Conservation (phyloP, 2,329 filamentous ascomycete genomes). For the Phaeophleospora eucalypticola region DNA sequence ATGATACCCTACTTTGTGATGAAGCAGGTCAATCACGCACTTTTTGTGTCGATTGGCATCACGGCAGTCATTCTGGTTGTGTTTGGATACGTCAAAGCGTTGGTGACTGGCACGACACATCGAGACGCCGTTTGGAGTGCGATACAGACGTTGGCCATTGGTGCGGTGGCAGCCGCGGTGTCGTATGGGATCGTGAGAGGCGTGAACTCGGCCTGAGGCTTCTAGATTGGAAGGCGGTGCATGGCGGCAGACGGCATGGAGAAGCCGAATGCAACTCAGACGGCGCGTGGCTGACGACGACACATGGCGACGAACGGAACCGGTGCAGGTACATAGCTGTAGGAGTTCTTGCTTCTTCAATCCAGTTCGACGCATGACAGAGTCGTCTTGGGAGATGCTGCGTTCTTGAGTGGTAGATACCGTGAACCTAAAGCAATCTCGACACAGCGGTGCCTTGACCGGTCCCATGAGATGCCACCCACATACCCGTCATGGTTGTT, state of each 20-base stretch:
- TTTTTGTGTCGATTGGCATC: slow-evolving; percentile 50
- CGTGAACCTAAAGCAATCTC: not conserved
- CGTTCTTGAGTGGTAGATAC: not conserved
- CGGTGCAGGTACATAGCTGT: not conserved
- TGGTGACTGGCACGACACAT: slow-evolving; percentile 27
- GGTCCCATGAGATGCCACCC: not conserved
- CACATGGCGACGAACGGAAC: not conserved
- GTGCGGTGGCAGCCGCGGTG: slow-evolving; percentile 34
- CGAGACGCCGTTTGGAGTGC: slow-evolving; percentile 30
- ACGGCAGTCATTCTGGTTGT: slow-evolving; percentile 47
- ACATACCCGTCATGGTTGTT: not conserved
- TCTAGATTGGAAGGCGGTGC: not conserved
- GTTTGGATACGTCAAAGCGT: slow-evolving; percentile 50
- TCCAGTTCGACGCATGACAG: not conserved
- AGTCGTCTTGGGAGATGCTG: not conserved
- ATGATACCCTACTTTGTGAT: slow-evolving; percentile 51
- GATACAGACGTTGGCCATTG: slow-evolving; percentile 35
- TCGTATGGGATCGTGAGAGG: slow-evolving; percentile 39
- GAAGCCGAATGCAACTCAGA: not conserved
- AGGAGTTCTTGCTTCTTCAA: not conserved
- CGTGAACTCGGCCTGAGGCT: slow-evolving; percentile 14
- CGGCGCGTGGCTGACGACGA: too few relatives aligned
- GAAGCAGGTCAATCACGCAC: slow-evolving; percentile 37
- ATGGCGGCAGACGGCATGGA: not conserved
- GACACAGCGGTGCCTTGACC: too few relatives aligned